Evolutionary conservation across 257 asterid species (phyloP).

Genomic region (Nicotiana sylvestris): DNA sequence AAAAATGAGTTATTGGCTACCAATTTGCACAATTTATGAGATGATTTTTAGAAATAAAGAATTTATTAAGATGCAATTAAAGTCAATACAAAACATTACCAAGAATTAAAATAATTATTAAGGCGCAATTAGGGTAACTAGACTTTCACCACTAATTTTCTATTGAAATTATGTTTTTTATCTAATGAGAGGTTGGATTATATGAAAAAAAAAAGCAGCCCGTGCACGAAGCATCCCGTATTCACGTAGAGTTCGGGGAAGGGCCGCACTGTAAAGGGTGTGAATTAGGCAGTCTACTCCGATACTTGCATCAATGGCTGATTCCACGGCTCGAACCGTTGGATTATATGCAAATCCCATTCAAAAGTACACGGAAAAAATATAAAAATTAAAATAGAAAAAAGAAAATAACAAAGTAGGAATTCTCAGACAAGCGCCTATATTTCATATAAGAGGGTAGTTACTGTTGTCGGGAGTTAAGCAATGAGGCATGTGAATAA

Average conservation of each 20-base stretch:
- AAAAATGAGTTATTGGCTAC: background rate
- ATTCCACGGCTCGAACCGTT: background rate
- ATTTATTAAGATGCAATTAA: background rate
- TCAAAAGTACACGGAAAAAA: background rate
- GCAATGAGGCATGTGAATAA: conserved; percentile 12
- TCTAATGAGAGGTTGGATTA: background rate
- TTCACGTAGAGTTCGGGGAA: too few relatives aligned
- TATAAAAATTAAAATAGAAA: background rate
- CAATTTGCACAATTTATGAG: background rate
- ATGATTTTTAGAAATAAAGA: background rate
- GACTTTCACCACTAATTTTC: background rate
- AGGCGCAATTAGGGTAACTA: background rate
- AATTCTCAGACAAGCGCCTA: background rate
- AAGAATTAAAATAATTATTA: background rate
- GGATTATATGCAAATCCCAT: background rate
- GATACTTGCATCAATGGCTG: too few relatives aligned
- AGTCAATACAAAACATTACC: background rate
- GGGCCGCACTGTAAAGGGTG: too few relatives aligned
- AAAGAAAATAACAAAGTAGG: background rate
- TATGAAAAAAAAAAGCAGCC: too few relatives aligned
- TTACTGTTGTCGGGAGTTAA: background rate
- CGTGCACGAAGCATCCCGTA: too few relatives aligned
- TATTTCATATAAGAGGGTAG: background rate
- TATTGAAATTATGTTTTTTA: background rate
- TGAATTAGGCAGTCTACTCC: too few relatives aligned